Percentiles rank a stretch among this genome's conserved stretches.
These are phyloP conservation scores for Scenedesmus sp. DNA, from an alignment of 163 green algal genomes.

Conservation along the genomic window DNA sequence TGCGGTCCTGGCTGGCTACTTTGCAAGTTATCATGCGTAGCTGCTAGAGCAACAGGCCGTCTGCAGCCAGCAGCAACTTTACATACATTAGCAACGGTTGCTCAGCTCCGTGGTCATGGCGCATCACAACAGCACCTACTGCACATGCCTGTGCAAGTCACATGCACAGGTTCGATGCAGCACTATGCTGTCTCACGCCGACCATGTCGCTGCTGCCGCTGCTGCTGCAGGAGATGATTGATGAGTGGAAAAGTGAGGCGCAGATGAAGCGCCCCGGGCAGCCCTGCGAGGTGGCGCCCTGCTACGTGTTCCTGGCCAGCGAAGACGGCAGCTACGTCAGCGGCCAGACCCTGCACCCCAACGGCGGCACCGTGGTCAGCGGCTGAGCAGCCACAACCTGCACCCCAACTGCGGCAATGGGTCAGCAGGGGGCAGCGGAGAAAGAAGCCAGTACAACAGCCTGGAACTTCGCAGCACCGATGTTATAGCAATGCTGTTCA, in stretches of 20 bases:
- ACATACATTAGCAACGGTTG: no score
- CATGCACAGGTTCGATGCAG: neutral
- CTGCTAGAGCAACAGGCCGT: no score
- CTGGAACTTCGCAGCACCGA: no score
- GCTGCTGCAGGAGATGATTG: constrained; percentile 43
- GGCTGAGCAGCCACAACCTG: constrained; percentile 25
- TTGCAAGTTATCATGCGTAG: no score
- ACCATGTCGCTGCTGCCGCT: neutral
- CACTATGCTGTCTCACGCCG: neutral
- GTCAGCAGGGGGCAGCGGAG: no score
- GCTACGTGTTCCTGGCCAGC: constrained; percentile 76
- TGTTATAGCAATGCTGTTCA: neutral
- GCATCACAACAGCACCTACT: no score
- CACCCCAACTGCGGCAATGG: no score
- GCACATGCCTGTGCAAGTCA: neutral
- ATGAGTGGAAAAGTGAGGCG: constrained; percentile 50
- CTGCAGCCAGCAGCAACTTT: no score
- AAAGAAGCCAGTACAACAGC: no score
- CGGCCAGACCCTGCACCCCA: constrained; percentile 79
- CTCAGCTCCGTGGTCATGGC: no score
- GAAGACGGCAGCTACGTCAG: constrained; percentile 58
- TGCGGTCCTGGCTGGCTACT: no score
- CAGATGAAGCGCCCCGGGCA: constrained; percentile 66
- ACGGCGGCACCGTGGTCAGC: constrained; percentile 67
- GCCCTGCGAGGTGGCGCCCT: constrained; percentile 68